Evolutionary conservation across 148 eudicot species (phyloP).

Genomic region (Spergularia marina): DNA sequence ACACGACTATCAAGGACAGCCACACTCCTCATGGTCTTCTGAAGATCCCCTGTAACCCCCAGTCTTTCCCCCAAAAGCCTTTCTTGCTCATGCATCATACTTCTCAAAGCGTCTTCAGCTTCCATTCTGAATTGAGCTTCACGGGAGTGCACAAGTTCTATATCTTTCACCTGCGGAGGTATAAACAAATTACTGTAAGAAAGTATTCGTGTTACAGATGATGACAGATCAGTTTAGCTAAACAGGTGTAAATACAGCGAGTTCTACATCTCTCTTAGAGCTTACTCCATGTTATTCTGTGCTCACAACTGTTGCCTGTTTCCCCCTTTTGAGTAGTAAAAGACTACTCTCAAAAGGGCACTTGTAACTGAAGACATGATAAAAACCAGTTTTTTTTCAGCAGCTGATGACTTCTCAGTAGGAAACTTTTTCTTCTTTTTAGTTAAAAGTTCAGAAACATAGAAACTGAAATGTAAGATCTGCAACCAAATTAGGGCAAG

Average conservation of each 20-base stretch:
- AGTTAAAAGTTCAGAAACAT: neutral
- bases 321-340: no score
- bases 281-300: no score
- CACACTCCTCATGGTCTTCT: constrained; percentile 63
- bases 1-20: constrained; percentile 62
- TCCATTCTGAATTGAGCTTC: constrained; percentile 53
- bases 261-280: no score
- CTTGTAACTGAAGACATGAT: no score
- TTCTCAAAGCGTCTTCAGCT: constrained; percentile 52
- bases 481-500: neutral
- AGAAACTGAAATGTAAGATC: neutral
- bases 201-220: neutral
- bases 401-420: neutral
- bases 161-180: constrained; percentile 49
- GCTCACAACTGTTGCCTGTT: no score
- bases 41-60: constrained; percentile 43
- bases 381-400: neutral
- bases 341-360: no score
- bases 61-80: constrained; percentile 49
- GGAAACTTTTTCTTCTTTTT: neutral
- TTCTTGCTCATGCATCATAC: constrained; percentile 54
- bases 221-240: neutral
- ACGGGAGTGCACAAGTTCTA: constrained; percentile 38
- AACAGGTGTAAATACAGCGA: neutral
- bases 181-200: neutral